Conservation (phyloP, 805 yeast species). For the Starmerella powellii region DNA sequence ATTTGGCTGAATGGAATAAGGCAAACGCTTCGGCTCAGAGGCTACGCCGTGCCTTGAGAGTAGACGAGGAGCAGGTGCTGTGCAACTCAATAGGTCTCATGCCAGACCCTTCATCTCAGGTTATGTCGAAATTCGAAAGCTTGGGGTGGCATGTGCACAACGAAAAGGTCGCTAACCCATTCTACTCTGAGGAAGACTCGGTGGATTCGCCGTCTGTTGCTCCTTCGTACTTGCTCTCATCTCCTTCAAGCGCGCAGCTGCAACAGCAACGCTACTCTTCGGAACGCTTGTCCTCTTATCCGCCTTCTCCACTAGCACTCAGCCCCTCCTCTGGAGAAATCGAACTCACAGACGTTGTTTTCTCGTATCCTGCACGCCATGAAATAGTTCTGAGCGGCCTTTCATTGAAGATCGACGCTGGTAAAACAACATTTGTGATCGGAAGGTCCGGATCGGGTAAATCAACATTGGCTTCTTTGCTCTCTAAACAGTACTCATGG, state of each 20-base stretch:
- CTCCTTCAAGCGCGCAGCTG: no score
- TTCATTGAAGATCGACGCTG: conserved; percentile 36
- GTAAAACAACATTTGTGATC: conserved; percentile 48
- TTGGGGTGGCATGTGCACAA: conserved; percentile 11
- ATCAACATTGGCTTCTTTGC: conserved; percentile 59
- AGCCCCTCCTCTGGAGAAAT: conserved; percentile 10
- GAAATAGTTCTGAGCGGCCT: conserved; percentile 39
- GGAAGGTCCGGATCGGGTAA: conserved; percentile 93
- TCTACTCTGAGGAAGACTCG: no score
- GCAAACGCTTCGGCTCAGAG: conserved; percentile 57
- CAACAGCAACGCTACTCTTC: no score
- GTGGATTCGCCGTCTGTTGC: no score
- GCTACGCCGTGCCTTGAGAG: conserved; percentile 34
- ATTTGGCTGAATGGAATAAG: conserved; percentile 51
- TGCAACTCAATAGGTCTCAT: conserved; percentile 22
- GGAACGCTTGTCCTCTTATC: no score
- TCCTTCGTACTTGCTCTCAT: no score
- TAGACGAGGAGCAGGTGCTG: conserved; percentile 10
- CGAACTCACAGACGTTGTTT: conserved; percentile 27
- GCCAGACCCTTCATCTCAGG: conserved; percentile 7
- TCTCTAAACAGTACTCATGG: conserved; percentile 47
- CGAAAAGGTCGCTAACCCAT: no score
- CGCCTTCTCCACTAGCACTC: no score
- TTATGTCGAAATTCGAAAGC: background rate
- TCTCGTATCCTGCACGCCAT: conserved; percentile 51